Percentiles rank a stretch among this genome's conserved stretches.
Conservation (phyloP, 164 flowering plant genomes). For the Stephania yunnanensis region DNA sequence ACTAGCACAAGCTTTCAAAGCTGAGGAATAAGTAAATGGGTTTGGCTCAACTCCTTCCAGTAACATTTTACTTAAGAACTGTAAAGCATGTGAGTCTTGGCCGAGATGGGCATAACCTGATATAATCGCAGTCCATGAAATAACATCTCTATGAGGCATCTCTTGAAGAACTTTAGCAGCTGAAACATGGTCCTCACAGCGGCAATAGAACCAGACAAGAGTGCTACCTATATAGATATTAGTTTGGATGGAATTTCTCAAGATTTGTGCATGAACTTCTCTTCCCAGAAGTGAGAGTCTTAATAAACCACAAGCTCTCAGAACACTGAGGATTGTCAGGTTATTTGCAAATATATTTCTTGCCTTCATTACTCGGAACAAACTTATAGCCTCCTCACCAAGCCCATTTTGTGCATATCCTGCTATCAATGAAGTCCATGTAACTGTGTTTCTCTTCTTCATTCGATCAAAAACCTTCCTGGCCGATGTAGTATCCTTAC, state of each 20-base stretch:
- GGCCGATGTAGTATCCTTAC: slow-evolving; percentile 52
- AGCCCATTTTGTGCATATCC: slow-evolving; percentile 70
- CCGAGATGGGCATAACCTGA: slow-evolving; percentile 63
- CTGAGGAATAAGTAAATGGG: slow-evolving; percentile 75
- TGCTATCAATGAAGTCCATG: slow-evolving; percentile 86
- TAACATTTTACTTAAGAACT: slow-evolving; percentile 57
- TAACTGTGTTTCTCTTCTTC: slow-evolving; percentile 59
- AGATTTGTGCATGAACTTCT: slow-evolving; percentile 72
- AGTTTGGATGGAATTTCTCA: slow-evolving; percentile 39
- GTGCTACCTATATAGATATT: slow-evolving; percentile 62
- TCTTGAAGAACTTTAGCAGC: slow-evolving; percentile 53
- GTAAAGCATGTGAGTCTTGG: slow-evolving; percentile 62
- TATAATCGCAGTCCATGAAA: slow-evolving; percentile 85
- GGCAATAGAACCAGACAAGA: slow-evolving; percentile 81
- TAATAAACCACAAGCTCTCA: slow-evolving; percentile 68
- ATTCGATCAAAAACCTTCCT: slow-evolving; percentile 54
- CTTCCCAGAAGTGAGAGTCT: slow-evolving; percentile 45
- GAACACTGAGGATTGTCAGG: slow-evolving; percentile 63
- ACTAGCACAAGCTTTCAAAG: slow-evolving; percentile 76
- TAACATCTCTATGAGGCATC: slow-evolving; percentile 72
- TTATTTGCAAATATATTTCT: slow-evolving; percentile 49
- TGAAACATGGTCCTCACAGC: slow-evolving; percentile 38
- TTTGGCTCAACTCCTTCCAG: slow-evolving; percentile 79
- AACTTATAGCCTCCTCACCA: slow-evolving; percentile 64
- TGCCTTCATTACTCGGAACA: slow-evolving; percentile 62